phyloP scores from a whole-genome alignment of 208 protist species.

The Wallacemonas collosoma region DNA sequence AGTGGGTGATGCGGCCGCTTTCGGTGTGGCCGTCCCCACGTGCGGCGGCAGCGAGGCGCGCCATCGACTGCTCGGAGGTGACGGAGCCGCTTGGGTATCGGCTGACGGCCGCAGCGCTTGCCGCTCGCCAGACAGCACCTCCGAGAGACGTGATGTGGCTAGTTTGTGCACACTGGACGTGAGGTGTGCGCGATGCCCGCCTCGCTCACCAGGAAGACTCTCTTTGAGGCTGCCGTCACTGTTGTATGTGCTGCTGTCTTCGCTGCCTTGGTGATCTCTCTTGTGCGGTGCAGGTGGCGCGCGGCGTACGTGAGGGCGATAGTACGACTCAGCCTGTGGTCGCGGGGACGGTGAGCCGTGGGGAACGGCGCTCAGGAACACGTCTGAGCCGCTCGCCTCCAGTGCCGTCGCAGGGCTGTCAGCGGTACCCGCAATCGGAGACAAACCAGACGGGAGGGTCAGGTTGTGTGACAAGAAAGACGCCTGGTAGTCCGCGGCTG shows the following conservation, averaged over 20 bases:
- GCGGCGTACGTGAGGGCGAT: constrained; percentile 5
- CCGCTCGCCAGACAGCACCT: background rate
- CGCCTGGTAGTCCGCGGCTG: background rate
- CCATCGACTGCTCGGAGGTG: background rate
- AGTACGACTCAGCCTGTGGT: background rate
- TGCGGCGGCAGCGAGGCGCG: background rate
- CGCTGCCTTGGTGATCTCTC: background rate
- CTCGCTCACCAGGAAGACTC: background rate
- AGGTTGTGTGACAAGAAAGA: constrained; percentile 1
- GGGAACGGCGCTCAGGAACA: background rate
- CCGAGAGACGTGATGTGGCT: background rate
- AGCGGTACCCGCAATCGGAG: constrained; percentile 6
- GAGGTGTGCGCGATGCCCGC: too few species aligned
- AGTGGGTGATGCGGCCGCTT: too few species aligned
- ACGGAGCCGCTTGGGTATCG: background rate
- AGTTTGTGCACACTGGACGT: too few species aligned
- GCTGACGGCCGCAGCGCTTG: background rate
- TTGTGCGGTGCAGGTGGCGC: background rate
- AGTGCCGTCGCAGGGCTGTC: constrained; percentile 5
- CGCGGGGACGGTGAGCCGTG: constrained; percentile 9
- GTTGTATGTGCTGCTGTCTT: background rate
- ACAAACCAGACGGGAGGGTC: constrained; percentile 9
- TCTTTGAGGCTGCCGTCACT: background rate
- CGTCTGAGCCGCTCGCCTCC: constrained; percentile 6
- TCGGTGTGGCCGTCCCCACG: too few species aligned